Evolutionary conservation across 306 rosid genomes (phyloP), one percentile per base, ranked within the genome.

Genomic region (Castanea crenata): DNA sequence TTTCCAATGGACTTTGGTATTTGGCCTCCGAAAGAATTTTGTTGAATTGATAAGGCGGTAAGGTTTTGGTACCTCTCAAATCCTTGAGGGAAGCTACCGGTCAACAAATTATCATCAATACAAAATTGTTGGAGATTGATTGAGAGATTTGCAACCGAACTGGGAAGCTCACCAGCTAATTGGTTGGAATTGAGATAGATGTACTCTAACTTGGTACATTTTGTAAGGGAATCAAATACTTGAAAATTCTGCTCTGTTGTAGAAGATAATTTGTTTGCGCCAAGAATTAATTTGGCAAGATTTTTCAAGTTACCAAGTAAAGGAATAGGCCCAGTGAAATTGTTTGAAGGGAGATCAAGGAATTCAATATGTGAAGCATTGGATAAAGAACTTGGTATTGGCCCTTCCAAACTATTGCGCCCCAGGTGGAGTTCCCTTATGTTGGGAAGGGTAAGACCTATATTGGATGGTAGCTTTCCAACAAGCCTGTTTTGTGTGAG

Each of bases 131-230:
- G 76, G 0, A 87, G 84, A 44, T 58, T 55, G 27, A 20, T 23
- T 16, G 86, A 84, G 1, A 87, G 71, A 76, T 87, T 79, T 2
- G 76, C 84, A 52, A 74, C 49, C 62, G 84, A 79, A 10, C 3
- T 73, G 46, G 90, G 88, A 74, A 87, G 84, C 4, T 81, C 82
- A 6, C 88, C 90, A 0, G 81, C 9, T 44, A 87, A 55, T 44
- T 74, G 54, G 56, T 87, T 87, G 23, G 70, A 52, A 6, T 84
- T 0, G 51, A 84, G 18, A 77, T 11, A 31, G 23, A 87, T 71
- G 23, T 59, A 7, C 62, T 69, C 23, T 52, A 87, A 23, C 63
- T 35, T 44, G 6, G 77, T 52, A 13, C 83, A 78, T 44, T 81
- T 76, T 79, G 6, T 51, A 9, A 87, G 88, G 55, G 84, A 84